These are phyloP conservation scores for Microstegium vimineum DNA, from an alignment of 176 grass and related monocot genomes.

Conservation along the genomic window DNA sequence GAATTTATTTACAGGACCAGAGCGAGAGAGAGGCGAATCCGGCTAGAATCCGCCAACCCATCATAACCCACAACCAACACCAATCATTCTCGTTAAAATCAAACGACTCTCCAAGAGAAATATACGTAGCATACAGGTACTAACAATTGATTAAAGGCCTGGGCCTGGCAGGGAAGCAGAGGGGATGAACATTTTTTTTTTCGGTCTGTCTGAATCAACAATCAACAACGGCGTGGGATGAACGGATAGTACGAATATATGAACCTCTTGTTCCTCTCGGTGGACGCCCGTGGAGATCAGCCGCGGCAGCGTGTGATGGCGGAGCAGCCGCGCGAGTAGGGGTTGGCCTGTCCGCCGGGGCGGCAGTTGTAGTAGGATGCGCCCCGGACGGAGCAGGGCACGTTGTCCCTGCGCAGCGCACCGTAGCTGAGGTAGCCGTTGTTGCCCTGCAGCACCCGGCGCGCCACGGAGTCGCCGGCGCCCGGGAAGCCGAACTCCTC, in stretches of 20 bases:
- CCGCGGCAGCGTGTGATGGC: slow-evolving; percentile 66
- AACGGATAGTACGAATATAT: too few species aligned
- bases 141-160: background rate
- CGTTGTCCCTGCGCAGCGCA: slow-evolving; percentile 41
- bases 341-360: slow-evolving; percentile 46
- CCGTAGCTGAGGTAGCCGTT: slow-evolving; percentile 69
- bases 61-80: background rate
- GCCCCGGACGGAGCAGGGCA: slow-evolving; percentile 66
- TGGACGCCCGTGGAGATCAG: background rate
- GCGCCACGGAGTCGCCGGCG: background rate
- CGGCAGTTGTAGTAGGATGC: slow-evolving; percentile 93
- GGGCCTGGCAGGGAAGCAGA: background rate
- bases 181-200: background rate
- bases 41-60: background rate
- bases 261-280: background rate
- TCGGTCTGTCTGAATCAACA: background rate
- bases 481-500: slow-evolving; percentile 25
- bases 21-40: background rate
- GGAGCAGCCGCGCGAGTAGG: slow-evolving; percentile 62
- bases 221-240: background rate
- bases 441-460: slow-evolving; percentile 28
- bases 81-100: background rate
- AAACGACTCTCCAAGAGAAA: background rate
- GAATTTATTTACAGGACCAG: slow-evolving; percentile 38
- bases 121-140: background rate